Evolutionary conservation across 2,329 filamentous ascomycete genomes (phyloP), one percentile per base, ranked within the genome.

Genomic region (Penicillium sp.): DNA sequence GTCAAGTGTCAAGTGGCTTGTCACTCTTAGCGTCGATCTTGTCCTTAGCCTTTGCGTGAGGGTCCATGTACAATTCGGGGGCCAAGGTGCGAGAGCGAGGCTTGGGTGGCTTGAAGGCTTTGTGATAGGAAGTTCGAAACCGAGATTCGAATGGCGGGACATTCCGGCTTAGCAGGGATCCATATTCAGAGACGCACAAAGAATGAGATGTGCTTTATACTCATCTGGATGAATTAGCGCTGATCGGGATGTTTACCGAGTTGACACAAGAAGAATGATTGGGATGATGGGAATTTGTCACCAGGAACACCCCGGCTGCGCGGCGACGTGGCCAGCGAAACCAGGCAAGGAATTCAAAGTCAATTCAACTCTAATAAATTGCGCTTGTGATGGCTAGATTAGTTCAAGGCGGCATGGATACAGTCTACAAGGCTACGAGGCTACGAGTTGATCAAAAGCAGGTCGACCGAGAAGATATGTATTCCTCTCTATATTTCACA

Each of bases 1-100:
- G 26, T 51, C 38, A 53, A 56, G 47, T 44, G 10, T 26, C 45
- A 22, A 47, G 50, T 61, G 53, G 17, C 30, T 44, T 61, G 19
- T 10, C 24, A 60, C 51, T 54, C 42, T 60, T 63, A 56, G 44
- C n/a, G 63, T 65, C 45, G 56, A 60, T 58, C 60, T 35, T 44
- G 10, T n/a, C 38, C 37, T 12, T 55, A 35, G 42, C 19, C 19
- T 56, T 35, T 47, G 44, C 44, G n/a, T 47, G 2, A 28, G 3
- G 24, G 19, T 15, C 1, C 8, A 15, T n/a, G 54, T 10, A 22
- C 42, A 26, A 49, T 45, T 15, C 38, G 37, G 53, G 55, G 51
- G 26, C 40, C 45, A 54, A 22, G 7, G 2, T 26, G 54, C 17
- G 54, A 47, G 54, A 19, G 54, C 30, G 53, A 44, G 38, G 24